Base-by-base conservation (phyloP, 208 protist species). In the Kentomonas sorsogonicus region DNA sequence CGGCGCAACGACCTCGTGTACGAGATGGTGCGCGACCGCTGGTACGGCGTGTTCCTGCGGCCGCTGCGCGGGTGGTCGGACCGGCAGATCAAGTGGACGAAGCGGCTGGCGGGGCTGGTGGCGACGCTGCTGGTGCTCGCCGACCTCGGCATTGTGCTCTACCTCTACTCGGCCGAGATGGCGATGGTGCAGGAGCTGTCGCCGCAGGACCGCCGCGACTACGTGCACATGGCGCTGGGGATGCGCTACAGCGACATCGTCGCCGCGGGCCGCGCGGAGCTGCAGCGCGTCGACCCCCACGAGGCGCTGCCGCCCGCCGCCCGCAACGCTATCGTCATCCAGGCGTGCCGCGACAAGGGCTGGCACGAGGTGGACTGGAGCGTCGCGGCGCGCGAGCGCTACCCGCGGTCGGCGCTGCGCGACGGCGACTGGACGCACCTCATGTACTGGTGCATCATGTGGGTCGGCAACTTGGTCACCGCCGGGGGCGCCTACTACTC, bases 171-270 rank as follows among this genome's bases (percentile, higher is more conserved):
- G 31, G 50, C 61, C 36, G 84, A 92, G 59, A 71, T 88, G 56
- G 39, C 66, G 5, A 66, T 62, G 6, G 61, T 92, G 22, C 45
- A 67, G 38, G 44, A 53, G 33, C 69, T 92, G n/a, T 67, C 67
- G 26, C 62, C 62, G 10, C 64, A 86, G 55, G 84, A 92, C 39
- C 69, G 67, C 25, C 48, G 50, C 16, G 84, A 88, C 46, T 92
- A 92, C 59, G 41, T 80, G 26, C 60, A 79, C 53, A 78, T 92
- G 55, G 77, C 86, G 54, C 64, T 56, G 10, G 65, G 68, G 30
- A 88, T 92, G 84, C 77, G 84, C 0, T 86, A 75, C 55, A 69
- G 69, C n/a, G 84, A 92, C 50, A 68, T 92, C 45, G 72, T 70
- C 59, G 23, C 66, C 22, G 40, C 77, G 4, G 61, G 63, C 3